Evolutionary conservation across 768 basidiomycete species (phyloP), one percentile per base, ranked within the genome.

Genomic region (Pleurotus djamor): DNA sequence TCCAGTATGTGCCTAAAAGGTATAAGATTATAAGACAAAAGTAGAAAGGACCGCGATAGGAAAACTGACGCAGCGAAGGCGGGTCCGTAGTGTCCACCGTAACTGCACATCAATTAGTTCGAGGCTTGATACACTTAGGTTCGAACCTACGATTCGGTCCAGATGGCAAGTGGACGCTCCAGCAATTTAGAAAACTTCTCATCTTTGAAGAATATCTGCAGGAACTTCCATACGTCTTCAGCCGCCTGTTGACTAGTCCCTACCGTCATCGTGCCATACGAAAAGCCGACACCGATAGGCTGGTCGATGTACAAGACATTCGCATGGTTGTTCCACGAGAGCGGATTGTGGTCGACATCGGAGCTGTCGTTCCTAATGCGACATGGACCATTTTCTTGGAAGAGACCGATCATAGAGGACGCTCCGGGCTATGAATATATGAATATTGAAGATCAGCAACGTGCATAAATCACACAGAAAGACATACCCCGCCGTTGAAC

Each of bases 331-430:
- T 84, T 85, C 85, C 85, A 87, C 0, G 84, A 83, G 64, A 70
- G 79, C 0, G 82, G 80, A 64, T 87, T 87, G 17, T 76, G 66
- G 1, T 72, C 71, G 32, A 86, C 81, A 34, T 73, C 68, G 3
- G 71, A 74, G 62, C 76, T 79, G 66, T 84, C 82, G 64, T 83
- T 84, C 17, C 73, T 81, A 58, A 86, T 83, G 17, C 81, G 74
- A 70, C 92, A 94, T 1, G 92, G 92, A 2, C 91, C 91, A 64
- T 80, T 73, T 69, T 91, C 91, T 79, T 89, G 88, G 61, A 91
- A 79, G 10, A 91, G 75, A 3, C 88, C 90, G 1, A 87, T 74
- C 73, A 82, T 82, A 43, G 80, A 80, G 2, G 82, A 82, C 64
- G 78, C 78, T 36, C 83, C 83, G 21, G 84, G 84, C 79, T 82